phyloP scores from a whole-genome alignment of 2,329 filamentous ascomycete genomes.

The Zymoseptoria crescenta region DNA sequence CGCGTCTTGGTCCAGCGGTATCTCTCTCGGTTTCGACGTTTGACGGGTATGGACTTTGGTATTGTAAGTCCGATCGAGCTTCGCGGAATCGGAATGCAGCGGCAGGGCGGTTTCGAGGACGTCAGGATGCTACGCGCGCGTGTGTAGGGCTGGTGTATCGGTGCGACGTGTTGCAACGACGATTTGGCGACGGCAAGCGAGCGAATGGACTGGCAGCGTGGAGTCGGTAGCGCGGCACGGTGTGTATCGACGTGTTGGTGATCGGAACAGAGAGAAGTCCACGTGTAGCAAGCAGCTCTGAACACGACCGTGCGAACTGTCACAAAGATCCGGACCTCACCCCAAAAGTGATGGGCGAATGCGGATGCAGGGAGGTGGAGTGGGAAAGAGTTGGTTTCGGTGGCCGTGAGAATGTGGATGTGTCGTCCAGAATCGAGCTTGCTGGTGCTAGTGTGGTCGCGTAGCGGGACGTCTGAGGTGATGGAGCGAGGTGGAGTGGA shows the following conservation, averaged over 20 bases:
- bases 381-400: not conserved
- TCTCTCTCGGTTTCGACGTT: not conserved
- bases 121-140: not conserved
- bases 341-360: not conserved
- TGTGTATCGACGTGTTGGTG: not conserved
- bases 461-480: not conserved
- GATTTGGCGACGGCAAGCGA: not conserved
- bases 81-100: not conserved
- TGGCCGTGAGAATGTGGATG: not conserved
- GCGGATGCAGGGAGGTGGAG: not conserved
- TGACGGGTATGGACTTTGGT: not conserved
- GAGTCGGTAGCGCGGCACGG: not conserved
- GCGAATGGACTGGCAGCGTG: not conserved
- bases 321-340: not conserved
- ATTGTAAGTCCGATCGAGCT: not conserved
- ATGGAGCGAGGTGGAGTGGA: not conserved
- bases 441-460: not conserved
- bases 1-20: not conserved
- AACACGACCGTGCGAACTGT: not conserved
- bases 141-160: not conserved
- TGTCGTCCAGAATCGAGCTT: not conserved
- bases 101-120: not conserved
- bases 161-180: not conserved
- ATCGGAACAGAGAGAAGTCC: not conserved
- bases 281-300: not conserved